These are phyloP conservation scores for Cyamopsis tetragonoloba DNA, from an alignment of 306 rosid species.

Conservation along the genomic window DNA sequence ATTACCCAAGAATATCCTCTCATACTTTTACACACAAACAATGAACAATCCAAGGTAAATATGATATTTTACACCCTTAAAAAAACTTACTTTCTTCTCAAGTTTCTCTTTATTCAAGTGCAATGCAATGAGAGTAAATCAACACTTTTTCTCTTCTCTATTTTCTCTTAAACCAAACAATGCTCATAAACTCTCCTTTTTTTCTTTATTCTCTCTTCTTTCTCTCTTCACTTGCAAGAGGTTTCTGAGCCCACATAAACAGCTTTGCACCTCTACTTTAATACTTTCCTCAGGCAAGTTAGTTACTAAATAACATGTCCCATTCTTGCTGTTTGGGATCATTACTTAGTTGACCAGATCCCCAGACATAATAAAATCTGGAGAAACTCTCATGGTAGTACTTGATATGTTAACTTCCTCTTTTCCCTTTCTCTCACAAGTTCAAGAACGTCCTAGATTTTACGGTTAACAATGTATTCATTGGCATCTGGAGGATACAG, in stretches of 20 bases:
- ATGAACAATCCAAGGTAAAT: no score
- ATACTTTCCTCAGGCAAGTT: not conserved
- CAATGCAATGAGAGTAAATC: no score
- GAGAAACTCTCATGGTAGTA: not conserved
- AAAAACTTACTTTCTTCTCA: no score
- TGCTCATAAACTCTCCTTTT: no score
- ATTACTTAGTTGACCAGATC: not conserved
- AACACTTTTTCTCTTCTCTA: no score
- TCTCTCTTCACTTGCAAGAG: conserved; percentile 15
- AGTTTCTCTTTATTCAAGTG: no score
- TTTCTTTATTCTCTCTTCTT: no score
- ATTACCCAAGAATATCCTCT: no score
- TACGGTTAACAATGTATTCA: not conserved
- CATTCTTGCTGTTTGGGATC: not conserved
- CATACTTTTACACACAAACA: no score
- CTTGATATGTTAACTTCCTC: not conserved
- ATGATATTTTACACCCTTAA: no score
- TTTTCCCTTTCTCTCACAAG: not conserved
- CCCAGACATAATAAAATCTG: not conserved
- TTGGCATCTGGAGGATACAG: not conserved
- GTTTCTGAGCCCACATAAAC: conserved; percentile 12
- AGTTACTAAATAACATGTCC: not conserved
- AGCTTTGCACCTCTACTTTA: not conserved
- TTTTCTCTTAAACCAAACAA: no score
- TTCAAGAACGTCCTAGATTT: not conserved